Conservation (phyloP, 495 filamentous ascomycete genomes). For the Xylaria venustula region DNA sequence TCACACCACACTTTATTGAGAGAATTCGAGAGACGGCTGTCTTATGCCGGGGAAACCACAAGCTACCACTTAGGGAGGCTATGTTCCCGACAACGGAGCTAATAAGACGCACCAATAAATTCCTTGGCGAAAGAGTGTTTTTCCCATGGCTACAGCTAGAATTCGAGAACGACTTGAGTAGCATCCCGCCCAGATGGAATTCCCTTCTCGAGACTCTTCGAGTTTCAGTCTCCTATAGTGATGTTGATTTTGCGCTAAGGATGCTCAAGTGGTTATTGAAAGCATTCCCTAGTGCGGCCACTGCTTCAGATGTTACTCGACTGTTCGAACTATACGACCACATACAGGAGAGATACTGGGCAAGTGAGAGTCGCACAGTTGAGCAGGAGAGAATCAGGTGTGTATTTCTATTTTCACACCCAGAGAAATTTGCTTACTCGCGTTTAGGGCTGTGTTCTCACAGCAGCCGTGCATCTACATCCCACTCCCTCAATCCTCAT, state of each 20-base stretch:
- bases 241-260: neutral
- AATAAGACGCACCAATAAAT: slow-evolving; percentile 4
- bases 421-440: neutral
- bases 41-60: slow-evolving; percentile 12
- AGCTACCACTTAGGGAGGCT: slow-evolving; percentile 5
- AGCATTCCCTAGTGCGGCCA: neutral
- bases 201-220: neutral
- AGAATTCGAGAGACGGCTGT: slow-evolving; percentile 1
- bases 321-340: slow-evolving; percentile 7
- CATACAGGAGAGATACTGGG: slow-evolving; percentile 11
- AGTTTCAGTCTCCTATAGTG: neutral
- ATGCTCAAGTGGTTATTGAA: neutral
- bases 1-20: neutral
- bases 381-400: neutral
- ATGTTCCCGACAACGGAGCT: slow-evolving; percentile 18
- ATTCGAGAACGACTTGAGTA: neutral
- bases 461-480: neutral
- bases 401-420: neutral
- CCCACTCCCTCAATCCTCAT: neutral
- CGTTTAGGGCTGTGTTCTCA: neutral
- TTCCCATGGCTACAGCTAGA: slow-evolving; percentile 14
- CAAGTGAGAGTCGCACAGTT: neutral
- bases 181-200: slow-evolving; percentile 15
- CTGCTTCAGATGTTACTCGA: neutral
- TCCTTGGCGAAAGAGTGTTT: slow-evolving; percentile 17